These are phyloP conservation scores for Arabidopsis arenosa DNA, from an alignment of 345 rosid genomes.

Conservation along the genomic window DNA sequence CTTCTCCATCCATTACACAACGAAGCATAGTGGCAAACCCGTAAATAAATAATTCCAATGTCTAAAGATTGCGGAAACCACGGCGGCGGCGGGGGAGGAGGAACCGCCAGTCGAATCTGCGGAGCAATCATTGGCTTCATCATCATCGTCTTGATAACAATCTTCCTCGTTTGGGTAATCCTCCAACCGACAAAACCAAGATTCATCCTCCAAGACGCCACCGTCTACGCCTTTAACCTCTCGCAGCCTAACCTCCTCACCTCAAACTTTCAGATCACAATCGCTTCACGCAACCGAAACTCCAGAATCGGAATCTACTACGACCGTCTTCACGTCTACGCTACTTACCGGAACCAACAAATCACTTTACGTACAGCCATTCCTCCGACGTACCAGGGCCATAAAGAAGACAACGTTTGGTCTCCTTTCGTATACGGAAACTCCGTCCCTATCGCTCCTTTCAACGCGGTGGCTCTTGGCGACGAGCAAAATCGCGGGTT, in stretches of 20 bases:
- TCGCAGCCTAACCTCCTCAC: conserved; percentile 71
- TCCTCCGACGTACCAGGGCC: conserved; percentile 60
- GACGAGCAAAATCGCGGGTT: conserved; percentile 63
- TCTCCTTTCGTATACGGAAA: conserved; percentile 73
- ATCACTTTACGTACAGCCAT: conserved; percentile 66
- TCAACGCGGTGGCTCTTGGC: conserved; percentile 50
- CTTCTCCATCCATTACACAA: conserved; percentile 13
- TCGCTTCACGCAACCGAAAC: conserved; percentile 75
- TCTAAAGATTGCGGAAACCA: conserved; percentile 40
- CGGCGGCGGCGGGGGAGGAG: conserved; percentile 18
- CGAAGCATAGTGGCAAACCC: conserved; percentile 26
- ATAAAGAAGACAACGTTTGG: conserved; percentile 72
- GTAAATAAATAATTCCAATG: conserved; percentile 27
- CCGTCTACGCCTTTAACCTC: conserved; percentile 80
- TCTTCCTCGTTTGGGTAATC: conserved; percentile 76
- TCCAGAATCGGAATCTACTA: conserved; percentile 82
- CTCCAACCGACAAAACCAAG: conserved; percentile 76
- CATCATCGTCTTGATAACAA: conserved; percentile 54
- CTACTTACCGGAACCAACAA: conserved; percentile 74
- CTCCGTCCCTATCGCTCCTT: conserved; percentile 77
- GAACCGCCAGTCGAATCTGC: conserved; percentile 19
- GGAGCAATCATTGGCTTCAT: conserved; percentile 56
- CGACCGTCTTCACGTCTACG: conserved; percentile 74
- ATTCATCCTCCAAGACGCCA: conserved; percentile 85
- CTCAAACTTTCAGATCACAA: conserved; percentile 74